phyloP scores from a whole-genome alignment of 306 rosid species.

The Prunus padus region DNA sequence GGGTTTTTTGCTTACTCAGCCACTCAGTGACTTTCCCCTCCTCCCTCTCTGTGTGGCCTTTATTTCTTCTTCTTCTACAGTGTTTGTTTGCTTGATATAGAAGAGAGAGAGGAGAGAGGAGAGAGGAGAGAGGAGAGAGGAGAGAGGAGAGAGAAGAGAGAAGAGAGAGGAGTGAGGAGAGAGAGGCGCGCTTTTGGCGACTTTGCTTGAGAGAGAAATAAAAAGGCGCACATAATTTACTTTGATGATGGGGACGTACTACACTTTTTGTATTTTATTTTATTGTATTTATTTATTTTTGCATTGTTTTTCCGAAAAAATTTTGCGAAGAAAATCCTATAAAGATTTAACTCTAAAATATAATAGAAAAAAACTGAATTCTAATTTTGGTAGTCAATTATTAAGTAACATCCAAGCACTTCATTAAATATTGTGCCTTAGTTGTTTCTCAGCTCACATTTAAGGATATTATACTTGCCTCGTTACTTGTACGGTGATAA shows the following conservation, averaged over 20 bases:
- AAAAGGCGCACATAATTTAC: conserved; percentile 1
- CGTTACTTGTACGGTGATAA: no score
- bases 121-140: neutral
- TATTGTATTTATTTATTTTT: neutral
- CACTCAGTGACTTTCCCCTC: neutral
- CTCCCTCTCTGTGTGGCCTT: neutral
- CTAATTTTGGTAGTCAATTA: no score
- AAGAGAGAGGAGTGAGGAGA: no score
- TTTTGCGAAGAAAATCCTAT: no score
- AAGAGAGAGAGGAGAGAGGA: neutral
- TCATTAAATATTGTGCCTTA: no score
- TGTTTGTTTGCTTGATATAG: conserved; percentile 1
- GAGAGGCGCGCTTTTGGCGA: neutral
- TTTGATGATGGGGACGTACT: neutral
- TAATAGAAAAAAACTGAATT: no score
- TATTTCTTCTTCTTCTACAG: conserved; percentile 1
- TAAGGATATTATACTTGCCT: no score
- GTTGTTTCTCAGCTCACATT: no score
- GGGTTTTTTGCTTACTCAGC: neutral
- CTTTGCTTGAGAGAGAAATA: neutral
- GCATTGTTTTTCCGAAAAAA: neutral
- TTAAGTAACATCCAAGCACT: no score
- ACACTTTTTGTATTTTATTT: neutral
- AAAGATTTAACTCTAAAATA: no score
- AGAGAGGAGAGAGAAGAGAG: neutral